Conservation (phyloP, 139 green algal genomes). For the Coelastrella sp. region DNA sequence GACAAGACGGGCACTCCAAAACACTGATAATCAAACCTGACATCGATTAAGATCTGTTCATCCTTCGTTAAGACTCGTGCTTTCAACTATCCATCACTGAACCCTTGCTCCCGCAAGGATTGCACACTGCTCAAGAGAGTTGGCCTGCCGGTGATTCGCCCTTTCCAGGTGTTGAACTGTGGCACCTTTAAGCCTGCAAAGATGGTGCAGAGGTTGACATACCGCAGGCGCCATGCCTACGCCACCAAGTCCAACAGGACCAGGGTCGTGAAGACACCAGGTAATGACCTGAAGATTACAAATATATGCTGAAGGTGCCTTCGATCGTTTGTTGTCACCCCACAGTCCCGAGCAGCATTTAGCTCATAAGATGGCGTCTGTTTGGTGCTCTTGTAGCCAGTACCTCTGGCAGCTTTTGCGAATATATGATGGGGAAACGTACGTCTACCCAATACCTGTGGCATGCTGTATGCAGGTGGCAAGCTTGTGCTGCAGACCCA, state of each 20-base stretch:
- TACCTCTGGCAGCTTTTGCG: not conserved
- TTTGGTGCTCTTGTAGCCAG: not conserved
- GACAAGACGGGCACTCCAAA: too few relatives aligned
- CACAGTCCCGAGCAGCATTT: not conserved
- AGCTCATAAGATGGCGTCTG: not conserved
- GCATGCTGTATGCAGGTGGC: slow-evolving; percentile 78
- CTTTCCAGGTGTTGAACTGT: not conserved
- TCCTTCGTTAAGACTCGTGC: not conserved
- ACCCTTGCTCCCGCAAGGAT: slow-evolving; percentile 1
- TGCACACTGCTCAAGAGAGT: not conserved
- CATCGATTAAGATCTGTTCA: not conserved
- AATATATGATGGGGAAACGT: too few relatives aligned
- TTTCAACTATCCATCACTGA: not conserved
- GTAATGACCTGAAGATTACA: slow-evolving; percentile 54
- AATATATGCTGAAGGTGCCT: not conserved
- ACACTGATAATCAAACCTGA: not conserved
- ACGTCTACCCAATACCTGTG: too few relatives aligned
- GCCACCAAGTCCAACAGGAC: slow-evolving; percentile 94
- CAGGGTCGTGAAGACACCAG: slow-evolving; percentile 93
- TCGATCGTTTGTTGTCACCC: not conserved
- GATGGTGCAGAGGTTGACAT: slow-evolving; percentile 90
- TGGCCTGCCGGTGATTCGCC: not conserved
- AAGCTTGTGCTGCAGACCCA: slow-evolving; percentile 91
- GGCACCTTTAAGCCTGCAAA: slow-evolving; percentile 47
- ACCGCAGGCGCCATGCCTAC: slow-evolving; percentile 89